Evolutionary conservation across 768 basidiomycete genomes (phyloP).

Genomic region (Leccinellum rugosiceps): DNA sequence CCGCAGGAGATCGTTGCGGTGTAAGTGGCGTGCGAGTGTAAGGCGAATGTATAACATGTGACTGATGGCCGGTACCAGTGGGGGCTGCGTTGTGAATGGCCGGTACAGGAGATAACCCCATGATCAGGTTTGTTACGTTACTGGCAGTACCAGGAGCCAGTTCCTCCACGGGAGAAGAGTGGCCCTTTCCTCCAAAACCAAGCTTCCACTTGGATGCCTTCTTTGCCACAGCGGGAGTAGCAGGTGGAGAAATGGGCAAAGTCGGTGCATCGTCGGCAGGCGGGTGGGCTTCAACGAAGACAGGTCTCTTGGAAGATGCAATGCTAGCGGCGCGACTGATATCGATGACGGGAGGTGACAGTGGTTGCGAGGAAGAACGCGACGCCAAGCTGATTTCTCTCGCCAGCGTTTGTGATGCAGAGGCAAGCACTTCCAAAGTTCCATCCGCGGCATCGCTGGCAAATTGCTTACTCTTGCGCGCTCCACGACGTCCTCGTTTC

Average conservation of each 20-base stretch:
- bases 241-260: constrained; percentile 20
- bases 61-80: constrained; percentile 8
- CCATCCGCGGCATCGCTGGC: constrained; percentile 39
- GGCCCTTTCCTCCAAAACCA: constrained; percentile 62
- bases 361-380: constrained; percentile 40
- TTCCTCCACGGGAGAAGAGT: constrained; percentile 37
- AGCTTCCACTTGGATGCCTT: constrained; percentile 67
- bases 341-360: constrained; percentile 18
- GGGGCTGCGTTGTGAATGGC: constrained; percentile 1
- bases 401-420: constrained; percentile 77
- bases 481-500: constrained; percentile 81
- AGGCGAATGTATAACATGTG: constrained; percentile 15
- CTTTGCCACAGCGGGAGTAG: constrained; percentile 48
- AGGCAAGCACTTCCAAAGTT: constrained; percentile 68
- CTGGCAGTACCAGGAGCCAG: constrained; percentile 60
- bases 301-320: constrained; percentile 37
- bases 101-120: constrained; percentile 41
- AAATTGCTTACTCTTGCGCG: constrained; percentile 65
- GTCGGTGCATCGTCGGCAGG: constrained; percentile 17
- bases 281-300: constrained; percentile 30
- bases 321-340: constrained; percentile 24
- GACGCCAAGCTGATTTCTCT: constrained; percentile 77
- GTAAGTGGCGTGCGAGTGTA: constrained; percentile 30
- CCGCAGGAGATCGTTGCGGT: constrained; percentile 36
- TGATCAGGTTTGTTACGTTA: constrained; percentile 74